A percentile compares a stretch with the other conserved stretches of the same genome.
Conservation (phyloP, 805 yeast species). For the Nakazawaea ernobii region DNA sequence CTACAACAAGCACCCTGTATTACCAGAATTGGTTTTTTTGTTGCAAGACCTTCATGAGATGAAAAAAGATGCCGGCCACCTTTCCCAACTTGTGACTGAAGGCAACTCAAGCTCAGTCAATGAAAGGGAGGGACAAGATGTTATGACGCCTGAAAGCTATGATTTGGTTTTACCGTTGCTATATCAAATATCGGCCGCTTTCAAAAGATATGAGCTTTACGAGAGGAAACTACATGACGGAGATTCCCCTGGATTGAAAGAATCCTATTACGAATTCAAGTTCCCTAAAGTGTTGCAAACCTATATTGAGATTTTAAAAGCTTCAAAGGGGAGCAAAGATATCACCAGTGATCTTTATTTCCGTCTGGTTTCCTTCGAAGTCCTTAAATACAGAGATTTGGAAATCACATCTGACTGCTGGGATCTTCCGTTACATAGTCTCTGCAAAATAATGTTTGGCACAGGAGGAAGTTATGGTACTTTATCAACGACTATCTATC, state of each 20-base stretch:
- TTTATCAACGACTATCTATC: slow-evolving; percentile 5
- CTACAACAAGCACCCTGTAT: slow-evolving; percentile 5
- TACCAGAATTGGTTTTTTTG: slow-evolving; percentile 3
- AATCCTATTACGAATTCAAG: slow-evolving; percentile 11
- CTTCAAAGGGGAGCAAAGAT: slow-evolving; percentile 8
- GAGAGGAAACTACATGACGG: slow-evolving; percentile 1
- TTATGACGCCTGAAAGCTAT: neutral
- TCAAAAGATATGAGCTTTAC: slow-evolving; percentile 8
- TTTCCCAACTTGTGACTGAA: no score
- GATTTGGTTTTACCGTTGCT: neutral
- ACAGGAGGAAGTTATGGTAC: slow-evolving; percentile 14
- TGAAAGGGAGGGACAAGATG: neutral
- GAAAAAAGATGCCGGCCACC: neutral
- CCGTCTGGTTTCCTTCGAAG: slow-evolving; percentile 15
- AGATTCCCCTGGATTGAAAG: neutral
- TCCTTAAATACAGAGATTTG: slow-evolving; percentile 15
- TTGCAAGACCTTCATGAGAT: neutral
- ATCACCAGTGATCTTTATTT: slow-evolving; percentile 19
- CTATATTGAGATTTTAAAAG: slow-evolving; percentile 17
- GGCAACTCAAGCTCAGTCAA: no score
- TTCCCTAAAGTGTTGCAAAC: slow-evolving; percentile 20
- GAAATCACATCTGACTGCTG: slow-evolving; percentile 14
- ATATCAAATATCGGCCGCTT: neutral
- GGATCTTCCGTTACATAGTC: slow-evolving; percentile 14
- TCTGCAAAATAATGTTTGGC: slow-evolving; percentile 11